Percentiles rank a stretch among this genome's conserved stretches.
These are phyloP conservation scores for Hippophae tibetana DNA, from an alignment of 306 rosid genomes.

Conservation along the genomic window DNA sequence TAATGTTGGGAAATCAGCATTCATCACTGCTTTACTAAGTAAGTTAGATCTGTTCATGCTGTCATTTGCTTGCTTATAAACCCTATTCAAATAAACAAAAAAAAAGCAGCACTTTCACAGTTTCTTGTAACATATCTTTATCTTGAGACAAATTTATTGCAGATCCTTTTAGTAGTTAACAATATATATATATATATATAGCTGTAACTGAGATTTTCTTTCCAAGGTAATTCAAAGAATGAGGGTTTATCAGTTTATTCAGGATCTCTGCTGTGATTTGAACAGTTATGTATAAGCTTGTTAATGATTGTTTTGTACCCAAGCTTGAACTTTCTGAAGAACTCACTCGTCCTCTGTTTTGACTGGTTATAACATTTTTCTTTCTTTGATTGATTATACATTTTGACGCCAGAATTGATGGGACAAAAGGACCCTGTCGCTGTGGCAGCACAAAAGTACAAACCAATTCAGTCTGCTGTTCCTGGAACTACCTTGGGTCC, in stretches of 20 bases:
- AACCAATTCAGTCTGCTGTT: conserved; percentile 94
- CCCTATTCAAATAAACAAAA: too few species aligned
- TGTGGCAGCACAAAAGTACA: conserved; percentile 83
- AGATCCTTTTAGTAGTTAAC: too few species aligned
- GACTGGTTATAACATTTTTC: conserved; percentile 16
- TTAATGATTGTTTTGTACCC: background rate
- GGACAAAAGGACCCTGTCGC: conserved; percentile 75
- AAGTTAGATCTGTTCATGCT: conserved; percentile 26
- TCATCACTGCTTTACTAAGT: conserved; percentile 81
- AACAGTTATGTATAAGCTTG: background rate
- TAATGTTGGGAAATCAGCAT: conserved; percentile 97
- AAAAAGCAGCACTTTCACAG: too few species aligned
- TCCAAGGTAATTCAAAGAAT: too few species aligned
- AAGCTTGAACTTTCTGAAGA: conserved; percentile 8
- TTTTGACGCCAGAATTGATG: conserved; percentile 53
- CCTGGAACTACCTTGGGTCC: conserved; percentile 98
- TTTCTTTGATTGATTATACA: conserved; percentile 36
- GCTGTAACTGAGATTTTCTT: too few species aligned
- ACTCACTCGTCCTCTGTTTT: conserved; percentile 10
- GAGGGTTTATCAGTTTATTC: background rate
- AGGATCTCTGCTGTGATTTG: background rate
- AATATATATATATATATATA: too few species aligned
- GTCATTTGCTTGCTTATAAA: background rate
- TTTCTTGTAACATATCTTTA: too few species aligned
- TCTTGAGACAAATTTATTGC: too few species aligned